Evolutionary conservation across 2,329 filamentous ascomycete species (phyloP).

Genomic region (Venturia aucupariae): DNA sequence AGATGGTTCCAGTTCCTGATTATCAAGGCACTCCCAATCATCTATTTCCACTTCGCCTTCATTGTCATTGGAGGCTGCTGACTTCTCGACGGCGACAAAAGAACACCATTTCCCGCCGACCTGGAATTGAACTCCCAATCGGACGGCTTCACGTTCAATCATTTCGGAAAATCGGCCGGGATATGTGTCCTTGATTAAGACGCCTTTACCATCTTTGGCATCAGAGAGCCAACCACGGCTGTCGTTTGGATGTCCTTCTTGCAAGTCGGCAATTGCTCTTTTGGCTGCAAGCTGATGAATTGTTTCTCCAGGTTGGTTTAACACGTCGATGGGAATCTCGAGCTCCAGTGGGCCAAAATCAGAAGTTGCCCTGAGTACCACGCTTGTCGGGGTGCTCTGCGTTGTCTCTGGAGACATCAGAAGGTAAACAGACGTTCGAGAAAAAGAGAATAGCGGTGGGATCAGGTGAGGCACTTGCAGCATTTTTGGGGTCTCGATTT

Average conservation of each 20-base stretch:
- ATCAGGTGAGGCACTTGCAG: too few relatives aligned
- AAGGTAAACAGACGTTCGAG: too few relatives aligned
- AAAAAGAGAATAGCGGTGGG: too few relatives aligned
- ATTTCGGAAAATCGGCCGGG: conserved; percentile 48
- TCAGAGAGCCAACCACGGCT: conserved; percentile 48
- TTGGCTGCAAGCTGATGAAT: conserved; percentile 64
- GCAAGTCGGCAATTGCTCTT: conserved; percentile 59
- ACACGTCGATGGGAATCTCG: conserved; percentile 51
- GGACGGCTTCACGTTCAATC: conserved; percentile 56
- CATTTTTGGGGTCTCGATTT: too few relatives aligned
- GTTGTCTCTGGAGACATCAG: too few relatives aligned
- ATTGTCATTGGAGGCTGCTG: conserved; percentile 17
- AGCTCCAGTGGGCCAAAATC: conserved; percentile 51
- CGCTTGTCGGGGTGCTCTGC: too few relatives aligned
- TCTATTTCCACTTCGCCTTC: conserved; percentile 4
- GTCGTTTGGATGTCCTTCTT: conserved; percentile 41
- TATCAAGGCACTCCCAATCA: conserved; percentile 10
- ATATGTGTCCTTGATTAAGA: conserved; percentile 31
- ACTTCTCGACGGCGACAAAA: conserved; percentile 56
- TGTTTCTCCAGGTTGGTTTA: conserved; percentile 40
- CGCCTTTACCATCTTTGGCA: conserved; percentile 30
- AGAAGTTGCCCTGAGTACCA: conserved; percentile 45
- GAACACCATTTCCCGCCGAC: conserved; percentile 63
- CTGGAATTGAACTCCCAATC: conserved; percentile 56
- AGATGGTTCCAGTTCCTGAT: neutral